Base-by-base conservation (phyloP, 192 early-diverging fungal species). In the Mortierella antarctica region DNA sequence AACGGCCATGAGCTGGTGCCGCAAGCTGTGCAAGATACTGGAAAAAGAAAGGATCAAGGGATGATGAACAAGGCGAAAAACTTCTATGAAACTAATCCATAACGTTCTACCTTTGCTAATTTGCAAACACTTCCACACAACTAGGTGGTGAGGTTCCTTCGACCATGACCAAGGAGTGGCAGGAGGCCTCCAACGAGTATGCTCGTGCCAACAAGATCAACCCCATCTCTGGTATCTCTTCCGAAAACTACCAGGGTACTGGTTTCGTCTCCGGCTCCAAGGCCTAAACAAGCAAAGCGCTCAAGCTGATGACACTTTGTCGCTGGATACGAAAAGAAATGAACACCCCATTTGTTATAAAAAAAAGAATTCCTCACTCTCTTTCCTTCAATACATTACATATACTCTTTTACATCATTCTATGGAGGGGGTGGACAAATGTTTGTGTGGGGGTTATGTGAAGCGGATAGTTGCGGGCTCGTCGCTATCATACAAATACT, bases 141-240 rank as follows among this genome's bases (percentile, higher is more conserved):
- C n/a, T 63, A 91, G 91, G 89, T 83, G 82, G 83, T 55, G 88
- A 89, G 67, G 87, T 84, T 70, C 91, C 89, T 53, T 76, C 65
- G 58, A 95, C 93, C 57, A 79, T 90, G 70, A 92, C 62, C 88
- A 92, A 90, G 89, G 92, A 95, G 87, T 95, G 94, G 94, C 88
- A 95, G 83, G 91, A 94, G 84, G 93, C 92, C 53, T 86, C 92
- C 71, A 94, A 93, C 88, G 89, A 91, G 74, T 88, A 89, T 70
- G 83, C 89, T 71, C 86, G 79, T 70, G 82, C 85, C 74, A 86
- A 91, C 65, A 95, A 93, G 74, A 86, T 87, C 71, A 92, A 95
- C 83, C 94, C 94, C 59, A 92, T 93, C 82, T 70, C 87, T 65
- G 93, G 92, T 87, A 82, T 93, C 57, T 90, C 92, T 48, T 95